A percentile compares a stretch with the other conserved stretches of the same genome.
Evolutionary conservation across 805 yeast genomes (phyloP).

Genomic region (Jamesozyma jinghongensis): DNA sequence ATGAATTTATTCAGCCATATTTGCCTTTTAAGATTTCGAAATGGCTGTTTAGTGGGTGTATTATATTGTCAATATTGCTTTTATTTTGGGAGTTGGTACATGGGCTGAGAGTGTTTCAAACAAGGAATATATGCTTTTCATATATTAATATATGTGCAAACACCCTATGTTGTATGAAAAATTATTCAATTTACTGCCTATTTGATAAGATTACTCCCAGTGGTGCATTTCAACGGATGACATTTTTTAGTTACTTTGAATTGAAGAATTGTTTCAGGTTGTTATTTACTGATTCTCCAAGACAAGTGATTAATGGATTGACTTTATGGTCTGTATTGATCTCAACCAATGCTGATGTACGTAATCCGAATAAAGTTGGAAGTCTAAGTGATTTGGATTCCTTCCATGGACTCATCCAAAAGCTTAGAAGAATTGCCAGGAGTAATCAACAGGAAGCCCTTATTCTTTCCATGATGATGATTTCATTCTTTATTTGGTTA

Average conservation of each 20-base stretch:
- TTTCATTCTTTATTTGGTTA: slow-evolving; percentile 67
- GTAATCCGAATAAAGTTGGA: slow-evolving; percentile 13
- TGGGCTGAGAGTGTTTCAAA: slow-evolving; percentile 49
- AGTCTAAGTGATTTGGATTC: slow-evolving; percentile 23
- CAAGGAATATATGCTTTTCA: slow-evolving; percentile 57
- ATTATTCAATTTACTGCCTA: slow-evolving; percentile 63
- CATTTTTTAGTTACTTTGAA: slow-evolving; percentile 57
- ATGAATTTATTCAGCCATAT: slow-evolving; percentile 39
- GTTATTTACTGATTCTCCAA: slow-evolving; percentile 72
- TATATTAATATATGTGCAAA: slow-evolving; percentile 62
- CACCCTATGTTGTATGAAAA: slow-evolving; percentile 43
- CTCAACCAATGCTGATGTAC: slow-evolving; percentile 19
- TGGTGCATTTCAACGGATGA: slow-evolving; percentile 53
- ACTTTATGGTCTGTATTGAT: slow-evolving; percentile 49
- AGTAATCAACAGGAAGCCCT: slow-evolving; percentile 57
- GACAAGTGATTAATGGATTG: slow-evolving; percentile 75
- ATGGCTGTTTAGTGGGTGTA: slow-evolving; percentile 79
- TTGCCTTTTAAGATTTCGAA: slow-evolving; percentile 43
- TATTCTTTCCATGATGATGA: slow-evolving; percentile 64
- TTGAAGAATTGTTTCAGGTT: slow-evolving; percentile 54
- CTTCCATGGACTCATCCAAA: slow-evolving; percentile 29
- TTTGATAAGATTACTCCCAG: slow-evolving; percentile 62
- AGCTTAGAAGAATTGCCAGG: slow-evolving; percentile 49
- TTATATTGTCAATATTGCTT: slow-evolving; percentile 56
- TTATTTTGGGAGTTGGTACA: slow-evolving; percentile 47